Percentiles rank a stretch among this genome's conserved stretches.
phyloP scores from a whole-genome alignment of 108 stramenopile species.

The Parmales sp. region DNA sequence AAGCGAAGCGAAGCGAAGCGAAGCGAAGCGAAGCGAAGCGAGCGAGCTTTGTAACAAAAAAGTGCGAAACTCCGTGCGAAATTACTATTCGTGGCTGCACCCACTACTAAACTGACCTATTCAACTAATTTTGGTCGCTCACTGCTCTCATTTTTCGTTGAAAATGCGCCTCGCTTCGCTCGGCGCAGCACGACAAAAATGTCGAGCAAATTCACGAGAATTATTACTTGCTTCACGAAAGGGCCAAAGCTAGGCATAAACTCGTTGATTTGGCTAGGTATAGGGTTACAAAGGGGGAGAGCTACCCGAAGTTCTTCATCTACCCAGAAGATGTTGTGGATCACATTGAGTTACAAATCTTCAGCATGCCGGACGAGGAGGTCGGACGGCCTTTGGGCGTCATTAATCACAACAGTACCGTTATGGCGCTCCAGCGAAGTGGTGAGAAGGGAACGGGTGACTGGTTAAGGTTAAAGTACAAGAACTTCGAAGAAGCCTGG shows the following conservation, averaged over 20 bases:
- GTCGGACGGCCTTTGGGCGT: not conserved
- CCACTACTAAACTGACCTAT: too few species aligned
- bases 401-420: conserved; percentile 2
- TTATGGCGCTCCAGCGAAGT: not conserved
- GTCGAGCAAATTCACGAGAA: conserved; percentile 1
- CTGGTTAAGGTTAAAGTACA: not conserved
- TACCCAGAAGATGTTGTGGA: not conserved
- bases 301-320: conserved; percentile 1
- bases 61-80: too few species aligned
- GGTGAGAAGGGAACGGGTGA: conserved; percentile 10
- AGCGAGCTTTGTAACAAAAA: too few species aligned
- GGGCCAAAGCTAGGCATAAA: not conserved
- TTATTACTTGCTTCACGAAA: not conserved
- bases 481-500: conserved; percentile 5
- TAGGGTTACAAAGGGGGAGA: conserved; percentile 7
- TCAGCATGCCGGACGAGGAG: not conserved
- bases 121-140: too few species aligned
- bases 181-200: conserved; percentile 10
- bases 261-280: conserved; percentile 5
- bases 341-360: not conserved
- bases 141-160: too few species aligned
- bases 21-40: too few species aligned
- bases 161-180: too few species aligned
- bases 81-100: too few species aligned
- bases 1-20: too few species aligned